Evolutionary conservation across 768 basidiomycete genomes (phyloP), one percentile per base, ranked within the genome.

Genomic region (Russula brevipes): DNA sequence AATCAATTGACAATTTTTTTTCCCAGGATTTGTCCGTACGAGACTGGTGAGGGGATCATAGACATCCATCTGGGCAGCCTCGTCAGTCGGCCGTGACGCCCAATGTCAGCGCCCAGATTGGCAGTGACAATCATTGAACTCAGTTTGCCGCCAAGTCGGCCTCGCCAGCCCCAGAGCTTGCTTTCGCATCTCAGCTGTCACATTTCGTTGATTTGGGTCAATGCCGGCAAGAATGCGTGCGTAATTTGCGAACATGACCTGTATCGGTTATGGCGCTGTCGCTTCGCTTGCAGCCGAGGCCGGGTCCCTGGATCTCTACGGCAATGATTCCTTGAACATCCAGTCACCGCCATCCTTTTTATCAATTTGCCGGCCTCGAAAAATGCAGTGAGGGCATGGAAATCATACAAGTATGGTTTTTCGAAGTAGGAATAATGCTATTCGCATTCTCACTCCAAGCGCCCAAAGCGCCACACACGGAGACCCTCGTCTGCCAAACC

Each of bases 51-150:
- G 41, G 44, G 59, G 45, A 45, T 17, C 42, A 33, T 36, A 30
- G 10, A 30, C 31, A 16, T 41, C n/a, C 51, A 52, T 45, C 54
- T 45, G 2, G 31, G 38, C 9, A 10, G 14, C 38, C 50, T 46
- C 42, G 11, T 53, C 5, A 11, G 14, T 39, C 16, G 24, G 24
- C 24, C 24, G 24, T 56, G 30, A 49, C 63, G 57, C 63, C 56
- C 63, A 56, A 19, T 45, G 63, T 64, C 63, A 64, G 59, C 63
- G 59, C 63, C 59, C 53, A 35, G 49, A 60, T 55, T 60, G 52
- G 63, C 47, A 64, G 41, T 60, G 63, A 60, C 63, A 64, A 60
- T 64, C 63, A 60, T 60, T 64, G 63, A 64, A 64, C 54, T 64
- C 63, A 64, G 63, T 56, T 64, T 64, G 63, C 58, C 63, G 63